phyloP scores from a whole-genome alignment of 352 stramenopile genomes.

The Phytophthora ramorum region DNA sequence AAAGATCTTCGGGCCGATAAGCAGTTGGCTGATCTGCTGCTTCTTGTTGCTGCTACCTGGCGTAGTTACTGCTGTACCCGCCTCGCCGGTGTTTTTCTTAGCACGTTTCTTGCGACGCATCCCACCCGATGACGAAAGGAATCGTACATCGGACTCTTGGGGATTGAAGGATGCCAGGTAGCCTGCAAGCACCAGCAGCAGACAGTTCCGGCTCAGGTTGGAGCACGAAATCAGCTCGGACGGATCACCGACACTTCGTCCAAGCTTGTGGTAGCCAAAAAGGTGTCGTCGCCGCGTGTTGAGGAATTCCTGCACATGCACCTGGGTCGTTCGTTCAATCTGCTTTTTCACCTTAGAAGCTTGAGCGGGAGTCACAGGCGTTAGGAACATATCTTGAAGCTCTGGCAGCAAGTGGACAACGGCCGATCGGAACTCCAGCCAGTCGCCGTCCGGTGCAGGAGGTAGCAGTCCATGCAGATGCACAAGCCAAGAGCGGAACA shows the following conservation, averaged over 20 bases:
- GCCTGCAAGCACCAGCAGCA: constrained; percentile 74
- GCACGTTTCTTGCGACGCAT: constrained; percentile 59
- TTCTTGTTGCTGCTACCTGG: constrained; percentile 36
- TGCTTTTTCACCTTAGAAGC: constrained; percentile 35
- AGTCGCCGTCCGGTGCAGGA: constrained; percentile 58
- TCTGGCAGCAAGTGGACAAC: constrained; percentile 65
- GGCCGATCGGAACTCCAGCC: constrained; percentile 65
- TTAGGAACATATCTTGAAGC: constrained; percentile 41
- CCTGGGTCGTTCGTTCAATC: constrained; percentile 46
- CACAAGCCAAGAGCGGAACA: constrained; percentile 65
- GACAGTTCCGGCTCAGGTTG: constrained; percentile 69
- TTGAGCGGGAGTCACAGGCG: constrained; percentile 16
- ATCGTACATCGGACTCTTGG: constrained; percentile 74
- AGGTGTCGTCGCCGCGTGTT: constrained; percentile 60
- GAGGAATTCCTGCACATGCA: constrained; percentile 48
- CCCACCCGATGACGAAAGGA: constrained; percentile 69
- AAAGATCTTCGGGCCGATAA: constrained; percentile 80
- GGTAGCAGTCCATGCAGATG: constrained; percentile 56
- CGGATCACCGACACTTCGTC: constrained; percentile 18
- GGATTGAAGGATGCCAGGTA: constrained; percentile 86
- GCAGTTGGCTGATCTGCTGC: constrained; percentile 63
- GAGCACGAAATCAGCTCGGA: constrained; percentile 63
- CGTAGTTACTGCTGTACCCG: constrained; percentile 8
- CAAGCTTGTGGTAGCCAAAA: constrained; percentile 71
- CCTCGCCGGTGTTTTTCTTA: constrained; percentile 33